phyloP scores from a whole-genome alignment of 257 asterid genomes.

The Fraxinus excelsior region DNA sequence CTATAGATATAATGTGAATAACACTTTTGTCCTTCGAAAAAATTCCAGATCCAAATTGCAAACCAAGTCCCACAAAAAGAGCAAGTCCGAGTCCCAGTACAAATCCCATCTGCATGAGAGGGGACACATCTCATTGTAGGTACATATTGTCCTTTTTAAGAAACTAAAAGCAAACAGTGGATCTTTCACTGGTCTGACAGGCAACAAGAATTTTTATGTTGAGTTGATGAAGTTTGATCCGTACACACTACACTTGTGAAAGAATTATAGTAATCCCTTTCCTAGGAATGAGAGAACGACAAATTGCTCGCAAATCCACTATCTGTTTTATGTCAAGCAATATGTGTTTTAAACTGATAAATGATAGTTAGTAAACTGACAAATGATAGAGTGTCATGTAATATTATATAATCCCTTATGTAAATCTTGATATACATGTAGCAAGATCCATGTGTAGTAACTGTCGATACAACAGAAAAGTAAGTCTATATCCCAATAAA shows the following conservation, averaged over 20 bases:
- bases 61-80: slow-evolving; percentile 67
- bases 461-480: background rate
- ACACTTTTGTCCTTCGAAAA: slow-evolving; percentile 75
- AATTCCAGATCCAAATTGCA: slow-evolving; percentile 77
- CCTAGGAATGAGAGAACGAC: background rate
- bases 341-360: too few relatives aligned
- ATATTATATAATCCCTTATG: too few relatives aligned
- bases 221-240: background rate
- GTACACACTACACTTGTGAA: slow-evolving; percentile 12
- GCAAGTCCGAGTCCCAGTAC: slow-evolving; percentile 82
- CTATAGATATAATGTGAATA: slow-evolving; percentile 55
- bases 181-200: background rate
- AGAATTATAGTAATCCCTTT: background rate
- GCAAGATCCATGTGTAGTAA: too few relatives aligned
- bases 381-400: too few relatives aligned
- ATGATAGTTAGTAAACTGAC: too few relatives aligned
- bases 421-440: too few relatives aligned
- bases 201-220: background rate
- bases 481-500: background rate
- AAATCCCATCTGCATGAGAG: slow-evolving; percentile 72
- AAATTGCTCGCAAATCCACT: background rate
- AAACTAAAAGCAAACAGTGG: background rate
- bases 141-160: background rate
- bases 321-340: background rate
- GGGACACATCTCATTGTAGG: background rate